phyloP scores from a whole-genome alignment of 2,329 filamentous ascomycete species.

The Talaromyces sp. region DNA sequence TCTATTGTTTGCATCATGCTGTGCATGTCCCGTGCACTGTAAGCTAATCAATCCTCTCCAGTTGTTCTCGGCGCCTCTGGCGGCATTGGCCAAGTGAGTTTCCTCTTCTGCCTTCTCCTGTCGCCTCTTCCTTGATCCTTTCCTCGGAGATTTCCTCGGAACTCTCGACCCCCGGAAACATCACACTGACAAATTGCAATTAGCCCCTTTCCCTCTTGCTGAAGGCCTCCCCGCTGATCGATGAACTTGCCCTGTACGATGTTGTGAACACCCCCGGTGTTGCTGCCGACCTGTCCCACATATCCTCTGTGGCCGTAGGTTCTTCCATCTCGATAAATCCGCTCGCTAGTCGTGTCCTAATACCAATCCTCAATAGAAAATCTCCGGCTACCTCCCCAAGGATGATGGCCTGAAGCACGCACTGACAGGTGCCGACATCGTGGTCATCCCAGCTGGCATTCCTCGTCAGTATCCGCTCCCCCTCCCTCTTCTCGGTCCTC shows the following conservation, averaged over 20 bases:
- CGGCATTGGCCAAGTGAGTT: slow-evolving; percentile 91
- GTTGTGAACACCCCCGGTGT: slow-evolving; percentile 98
- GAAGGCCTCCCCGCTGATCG: slow-evolving; percentile 84
- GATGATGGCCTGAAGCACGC: slow-evolving; percentile 81
- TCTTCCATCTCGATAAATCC: neutral
- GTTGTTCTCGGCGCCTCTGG: slow-evolving; percentile 93
- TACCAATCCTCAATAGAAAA: slow-evolving; percentile 62
- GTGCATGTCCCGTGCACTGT: neutral
- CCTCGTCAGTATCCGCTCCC: slow-evolving; percentile 69
- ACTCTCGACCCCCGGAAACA: neutral
- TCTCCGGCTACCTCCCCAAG: slow-evolving; percentile 85
- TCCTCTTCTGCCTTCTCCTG: slow-evolving; percentile 6
- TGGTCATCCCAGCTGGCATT: slow-evolving; percentile 97
- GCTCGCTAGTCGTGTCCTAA: too few species aligned
- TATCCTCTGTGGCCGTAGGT: slow-evolving; percentile 83
- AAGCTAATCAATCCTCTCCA: slow-evolving; percentile 28
- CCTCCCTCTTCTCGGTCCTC: neutral
- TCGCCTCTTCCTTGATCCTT: neutral
- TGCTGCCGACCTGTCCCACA: slow-evolving; percentile 94
- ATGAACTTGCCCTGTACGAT: slow-evolving; percentile 97
- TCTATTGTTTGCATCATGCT: neutral
- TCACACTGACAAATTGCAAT: slow-evolving; percentile 5
- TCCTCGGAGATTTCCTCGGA: neutral
- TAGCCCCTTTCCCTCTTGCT: slow-evolving; percentile 95
- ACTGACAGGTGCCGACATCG: slow-evolving; percentile 90